Evolutionary conservation across 805 yeast species (phyloP).

Genomic region (Wickerhamiella nectarea): DNA sequence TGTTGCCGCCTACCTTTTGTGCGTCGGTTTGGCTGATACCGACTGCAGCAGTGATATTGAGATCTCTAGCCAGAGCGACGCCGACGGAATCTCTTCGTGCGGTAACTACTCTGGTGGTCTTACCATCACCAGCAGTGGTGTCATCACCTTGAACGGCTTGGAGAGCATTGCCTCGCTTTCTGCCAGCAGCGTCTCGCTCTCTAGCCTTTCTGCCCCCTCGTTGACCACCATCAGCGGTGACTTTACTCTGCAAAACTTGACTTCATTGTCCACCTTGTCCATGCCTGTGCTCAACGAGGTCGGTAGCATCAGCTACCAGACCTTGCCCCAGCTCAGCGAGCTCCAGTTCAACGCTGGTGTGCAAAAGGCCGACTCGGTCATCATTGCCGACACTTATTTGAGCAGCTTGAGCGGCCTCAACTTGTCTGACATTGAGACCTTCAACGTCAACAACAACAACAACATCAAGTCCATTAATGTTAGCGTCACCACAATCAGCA

Average conservation of each 20-base stretch:
- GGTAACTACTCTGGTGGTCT: constrained; percentile 69
- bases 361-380: constrained; percentile 55
- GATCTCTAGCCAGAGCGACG: constrained; percentile 67
- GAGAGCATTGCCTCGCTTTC: constrained; percentile 64
- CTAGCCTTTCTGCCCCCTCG: constrained; percentile 61
- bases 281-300: constrained; percentile 71
- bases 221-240: constrained; percentile 62
- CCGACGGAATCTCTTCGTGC: constrained; percentile 64
- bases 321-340: constrained; percentile 68
- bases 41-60: constrained; percentile 35
- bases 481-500: constrained; percentile 59
- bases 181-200: constrained; percentile 46
- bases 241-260: constrained; percentile 47
- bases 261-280: constrained; percentile 51
- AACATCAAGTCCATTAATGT: constrained; percentile 52
- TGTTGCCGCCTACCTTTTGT: constrained; percentile 14
- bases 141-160: constrained; percentile 47
- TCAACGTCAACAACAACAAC: constrained; percentile 79
- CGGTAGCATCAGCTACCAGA: constrained; percentile 64
- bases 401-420: constrained; percentile 29
- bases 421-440: constrained; percentile 25
- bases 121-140: constrained; percentile 50
- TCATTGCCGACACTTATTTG: constrained; percentile 33
- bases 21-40: constrained; percentile 10
- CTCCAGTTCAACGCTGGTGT: constrained; percentile 61